phyloP scores from a whole-genome alignment of 805 yeast species.

The Saccharomycopsis oosterbeekiorum region DNA sequence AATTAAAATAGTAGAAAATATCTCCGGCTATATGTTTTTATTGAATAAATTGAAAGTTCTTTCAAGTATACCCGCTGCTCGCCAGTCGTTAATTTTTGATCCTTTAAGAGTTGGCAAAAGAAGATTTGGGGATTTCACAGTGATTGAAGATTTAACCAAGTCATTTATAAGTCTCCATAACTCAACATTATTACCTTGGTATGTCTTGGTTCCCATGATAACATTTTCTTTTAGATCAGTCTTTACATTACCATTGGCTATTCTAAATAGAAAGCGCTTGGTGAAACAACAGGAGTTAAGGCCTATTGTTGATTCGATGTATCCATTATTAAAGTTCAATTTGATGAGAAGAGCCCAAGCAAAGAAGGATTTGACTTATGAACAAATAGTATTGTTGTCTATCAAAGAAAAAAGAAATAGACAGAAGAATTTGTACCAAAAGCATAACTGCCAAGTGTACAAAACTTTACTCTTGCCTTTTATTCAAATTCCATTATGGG shows the following conservation, averaged over 20 bases:
- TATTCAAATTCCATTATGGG: conserved; percentile 83
- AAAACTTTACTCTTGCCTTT: conserved; percentile 67
- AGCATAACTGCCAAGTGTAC: conserved; percentile 67
- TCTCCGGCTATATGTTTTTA: neutral
- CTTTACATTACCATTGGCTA: conserved; percentile 71
- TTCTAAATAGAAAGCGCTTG: conserved; percentile 57
- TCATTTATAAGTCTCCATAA: conserved; percentile 41
- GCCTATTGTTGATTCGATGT: conserved; percentile 64
- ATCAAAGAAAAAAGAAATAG: conserved; percentile 70
- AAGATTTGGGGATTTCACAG: conserved; percentile 5
- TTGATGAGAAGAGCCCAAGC: conserved; percentile 35
- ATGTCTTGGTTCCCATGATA: conserved; percentile 62
- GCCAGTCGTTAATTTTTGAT: neutral
- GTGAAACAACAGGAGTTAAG: conserved; percentile 62
- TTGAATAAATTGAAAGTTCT: neutral
- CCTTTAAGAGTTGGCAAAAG: neutral
- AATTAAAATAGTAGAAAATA: too few relatives aligned
- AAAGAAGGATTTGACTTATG: conserved; percentile 45
- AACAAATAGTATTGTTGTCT: conserved; percentile 65
- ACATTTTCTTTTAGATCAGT: conserved; percentile 56
- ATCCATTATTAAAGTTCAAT: conserved; percentile 54
- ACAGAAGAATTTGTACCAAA: conserved; percentile 60
- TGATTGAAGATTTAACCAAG: conserved; percentile 20
- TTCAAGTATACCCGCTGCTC: neutral
- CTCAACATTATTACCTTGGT: conserved; percentile 69